Evolutionary conservation across 2,329 filamentous ascomycete genomes (phyloP).

Genomic region (Exutisphaerella laricina): DNA sequence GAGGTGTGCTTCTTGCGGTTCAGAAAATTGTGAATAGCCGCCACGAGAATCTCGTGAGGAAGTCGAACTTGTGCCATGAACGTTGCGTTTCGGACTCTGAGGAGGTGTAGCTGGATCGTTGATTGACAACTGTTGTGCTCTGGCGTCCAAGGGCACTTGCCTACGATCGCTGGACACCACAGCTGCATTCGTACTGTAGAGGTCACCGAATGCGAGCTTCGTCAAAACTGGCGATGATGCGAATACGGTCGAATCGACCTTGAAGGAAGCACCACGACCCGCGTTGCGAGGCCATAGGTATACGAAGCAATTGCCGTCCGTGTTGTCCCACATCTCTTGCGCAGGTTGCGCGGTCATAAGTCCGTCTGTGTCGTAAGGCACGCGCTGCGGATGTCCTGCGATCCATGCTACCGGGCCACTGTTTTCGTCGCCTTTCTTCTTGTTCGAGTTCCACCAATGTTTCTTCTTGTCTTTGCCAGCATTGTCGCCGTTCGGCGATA

Average conservation of each 20-base stretch:
- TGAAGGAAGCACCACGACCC: conserved; percentile 55
- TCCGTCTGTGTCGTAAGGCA: conserved; percentile 50
- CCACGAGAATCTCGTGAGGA: conserved; percentile 36
- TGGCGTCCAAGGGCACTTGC: conserved; percentile 30
- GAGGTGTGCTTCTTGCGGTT: conserved; percentile 50
- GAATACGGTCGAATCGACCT: conserved; percentile 54
- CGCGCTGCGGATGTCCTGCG: conserved; percentile 51
- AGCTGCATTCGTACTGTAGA: conserved; percentile 41
- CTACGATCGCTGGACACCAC: conserved; percentile 26
- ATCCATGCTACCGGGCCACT: conserved; percentile 51
- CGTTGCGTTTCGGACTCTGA: conserved; percentile 21
- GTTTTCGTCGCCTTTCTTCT: conserved; percentile 32
- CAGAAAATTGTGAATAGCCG: conserved; percentile 44
- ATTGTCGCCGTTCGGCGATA: conserved; percentile 12
- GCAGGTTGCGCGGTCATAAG: conserved; percentile 50
- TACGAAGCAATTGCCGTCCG: conserved; percentile 55
- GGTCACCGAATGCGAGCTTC: conserved; percentile 50
- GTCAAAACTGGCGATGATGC: conserved; percentile 53
- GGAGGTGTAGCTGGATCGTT: conserved; percentile 29
- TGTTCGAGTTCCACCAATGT: conserved; percentile 31
- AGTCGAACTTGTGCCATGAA: conserved; percentile 22
- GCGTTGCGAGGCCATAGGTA: conserved; percentile 56
- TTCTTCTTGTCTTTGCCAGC: conserved; percentile 28
- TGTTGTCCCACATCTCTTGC: conserved; percentile 56
- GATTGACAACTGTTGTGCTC: conserved; percentile 27